Conservation (phyloP, 768 basidiomycete genomes). For the Rhodotorula kratochvilovae region DNA sequence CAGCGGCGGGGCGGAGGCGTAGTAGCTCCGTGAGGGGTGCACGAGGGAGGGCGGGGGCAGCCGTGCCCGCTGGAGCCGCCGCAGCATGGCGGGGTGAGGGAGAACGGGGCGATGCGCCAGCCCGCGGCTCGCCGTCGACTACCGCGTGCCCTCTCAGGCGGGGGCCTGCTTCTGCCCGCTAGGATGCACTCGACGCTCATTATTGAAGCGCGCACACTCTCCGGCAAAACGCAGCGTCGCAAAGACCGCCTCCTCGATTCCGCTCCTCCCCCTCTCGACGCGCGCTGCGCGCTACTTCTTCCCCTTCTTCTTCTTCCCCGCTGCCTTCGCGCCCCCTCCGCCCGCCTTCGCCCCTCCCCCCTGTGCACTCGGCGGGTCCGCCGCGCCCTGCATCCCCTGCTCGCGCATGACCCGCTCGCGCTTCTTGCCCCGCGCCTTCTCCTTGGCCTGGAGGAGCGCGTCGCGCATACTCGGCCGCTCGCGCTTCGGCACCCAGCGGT, state of each 20-base stretch:
- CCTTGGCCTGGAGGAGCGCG: constrained; percentile 35
- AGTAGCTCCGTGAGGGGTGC: neutral
- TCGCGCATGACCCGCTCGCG: constrained; percentile 46
- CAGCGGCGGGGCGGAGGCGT: neutral
- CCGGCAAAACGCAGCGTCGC: too few relatives aligned
- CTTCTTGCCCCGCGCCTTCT: constrained; percentile 48
- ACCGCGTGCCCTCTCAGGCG: too few relatives aligned
- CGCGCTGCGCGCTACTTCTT: constrained; percentile 20
- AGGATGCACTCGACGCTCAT: too few relatives aligned
- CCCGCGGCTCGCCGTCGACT: too few relatives aligned
- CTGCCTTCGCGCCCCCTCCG: constrained; percentile 29
- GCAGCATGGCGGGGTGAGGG: neutral
- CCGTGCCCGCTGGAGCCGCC: neutral
- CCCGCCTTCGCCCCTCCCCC: constrained; percentile 41
- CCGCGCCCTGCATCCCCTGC: constrained; percentile 38
- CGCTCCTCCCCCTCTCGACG: neutral
- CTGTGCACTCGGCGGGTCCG: constrained; percentile 35
- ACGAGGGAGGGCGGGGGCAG: neutral
- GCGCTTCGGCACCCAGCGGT: constrained; percentile 42
- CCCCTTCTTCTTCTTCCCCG: constrained; percentile 39
- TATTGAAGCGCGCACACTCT: too few relatives aligned
- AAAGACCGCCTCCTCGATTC: too few relatives aligned
- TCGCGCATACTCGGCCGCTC: constrained; percentile 38
- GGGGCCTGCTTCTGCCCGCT: too few relatives aligned
- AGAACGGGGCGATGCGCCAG: neutral